Conservation (phyloP, 2,329 filamentous ascomycete genomes). For the Apiospora pterosperma region DNA sequence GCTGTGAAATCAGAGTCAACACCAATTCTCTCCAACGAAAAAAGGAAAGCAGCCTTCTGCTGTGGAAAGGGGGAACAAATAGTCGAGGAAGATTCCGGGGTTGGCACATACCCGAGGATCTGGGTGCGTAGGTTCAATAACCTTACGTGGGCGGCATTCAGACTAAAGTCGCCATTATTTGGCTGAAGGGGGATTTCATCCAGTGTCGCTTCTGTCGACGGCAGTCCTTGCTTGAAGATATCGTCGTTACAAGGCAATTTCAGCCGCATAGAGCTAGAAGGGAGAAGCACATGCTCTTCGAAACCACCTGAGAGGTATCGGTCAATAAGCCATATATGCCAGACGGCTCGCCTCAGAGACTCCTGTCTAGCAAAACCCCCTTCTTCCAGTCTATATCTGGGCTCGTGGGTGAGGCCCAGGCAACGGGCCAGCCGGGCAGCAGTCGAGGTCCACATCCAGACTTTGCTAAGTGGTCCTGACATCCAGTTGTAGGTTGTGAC, state of each 20-base stretch:
- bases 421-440: conserved; percentile 10
- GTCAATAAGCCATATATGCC: conserved; percentile 11
- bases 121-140: conserved; percentile 10
- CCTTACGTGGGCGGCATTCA: conserved; percentile 9
- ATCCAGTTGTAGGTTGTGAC: conserved; percentile 11
- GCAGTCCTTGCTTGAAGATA: conserved; percentile 6
- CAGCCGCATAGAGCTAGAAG: conserved; percentile 10
- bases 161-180: conserved; percentile 7
- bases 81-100: not conserved
- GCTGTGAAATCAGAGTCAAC: not conserved
- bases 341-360: conserved; percentile 9
- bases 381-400: conserved; percentile 2
- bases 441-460: conserved; percentile 11
- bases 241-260: conserved; percentile 9
- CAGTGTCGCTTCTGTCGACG: conserved; percentile 7
- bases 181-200: conserved; percentile 4
- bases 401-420: conserved; percentile 11
- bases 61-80: not conserved
- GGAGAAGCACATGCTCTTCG: conserved; percentile 10
- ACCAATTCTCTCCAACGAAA: not conserved
- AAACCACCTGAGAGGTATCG: conserved; percentile 10
- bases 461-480: conserved; percentile 10
- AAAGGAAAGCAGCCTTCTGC: too few species aligned
- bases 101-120: conserved; percentile 7
- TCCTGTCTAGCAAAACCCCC: conserved; percentile 4